Evolutionary conservation across 2,329 filamentous ascomycete species (phyloP).

Genomic region (Hypoxylon sp.): DNA sequence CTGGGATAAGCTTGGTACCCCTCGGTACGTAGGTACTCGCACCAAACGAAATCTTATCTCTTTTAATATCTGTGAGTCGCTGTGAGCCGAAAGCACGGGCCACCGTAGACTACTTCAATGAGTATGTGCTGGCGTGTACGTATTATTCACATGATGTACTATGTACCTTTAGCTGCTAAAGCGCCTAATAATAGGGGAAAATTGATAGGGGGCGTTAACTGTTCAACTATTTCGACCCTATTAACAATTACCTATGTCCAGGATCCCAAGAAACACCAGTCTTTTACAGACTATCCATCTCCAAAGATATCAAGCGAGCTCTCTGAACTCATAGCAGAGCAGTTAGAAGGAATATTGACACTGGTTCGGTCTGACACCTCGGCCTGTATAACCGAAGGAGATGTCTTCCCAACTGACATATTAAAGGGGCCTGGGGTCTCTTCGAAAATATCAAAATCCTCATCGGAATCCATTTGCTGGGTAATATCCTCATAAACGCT

Average conservation of each 20-base stretch:
- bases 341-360: neutral
- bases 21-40: too few species aligned
- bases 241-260: neutral
- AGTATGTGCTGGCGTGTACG: too few species aligned
- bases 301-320: slow-evolving; percentile 13
- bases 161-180: too few species aligned
- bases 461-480: neutral
- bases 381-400: neutral
- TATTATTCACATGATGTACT: too few species aligned
- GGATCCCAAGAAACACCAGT: too few species aligned
- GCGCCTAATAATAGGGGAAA: too few species aligned
- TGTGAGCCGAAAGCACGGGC: too few species aligned
- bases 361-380: neutral
- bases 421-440: neutral
- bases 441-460: slow-evolving; percentile 16
- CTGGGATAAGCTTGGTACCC: neutral
- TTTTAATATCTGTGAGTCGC: neutral
- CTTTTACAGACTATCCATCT: neutral
- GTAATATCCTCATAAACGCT: neutral
- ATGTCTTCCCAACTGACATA: neutral
- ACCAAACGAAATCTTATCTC: neutral
- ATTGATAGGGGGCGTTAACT: too few species aligned
- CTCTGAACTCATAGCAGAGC: slow-evolving; percentile 5
- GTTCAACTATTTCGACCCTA: neutral
- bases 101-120: too few species aligned